Base-by-base conservation (phyloP, 495 filamentous ascomycete genomes). In the Letharia lupina region DNA sequence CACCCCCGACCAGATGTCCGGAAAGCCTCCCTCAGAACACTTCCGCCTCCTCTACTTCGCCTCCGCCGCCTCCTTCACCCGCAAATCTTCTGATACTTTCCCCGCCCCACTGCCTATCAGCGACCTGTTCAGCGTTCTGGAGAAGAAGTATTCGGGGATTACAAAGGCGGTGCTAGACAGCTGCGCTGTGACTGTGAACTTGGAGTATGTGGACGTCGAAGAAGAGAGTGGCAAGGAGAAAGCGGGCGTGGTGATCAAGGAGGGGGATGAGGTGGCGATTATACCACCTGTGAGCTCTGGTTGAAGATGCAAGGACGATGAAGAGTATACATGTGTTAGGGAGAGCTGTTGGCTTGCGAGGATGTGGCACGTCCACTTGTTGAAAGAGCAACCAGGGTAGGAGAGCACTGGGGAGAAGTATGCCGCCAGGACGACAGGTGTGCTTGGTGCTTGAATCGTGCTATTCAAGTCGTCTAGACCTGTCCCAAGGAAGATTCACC, bases 251-350 rank as follows among this genome's bases (percentile, higher is more conserved):
- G 74, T 87, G 54, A 90, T 98, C 66, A 72, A 87, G 64, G 84
- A 81, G 31, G 93, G 91, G 23, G 90, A 94, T 70, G 94, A 98
- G 76, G 91, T 98, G 57, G 95, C 89, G 15, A 87, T 98, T 57
- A 97, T 98, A 67, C 94, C 94, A 41, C 94, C 94, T n/a, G 94
- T 98, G 61, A 98, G 94, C 80, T 90, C 89, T 47, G 90, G 91
- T 31, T 87, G 41, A 66, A 37, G 15, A 37, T 2, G 4, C 31
- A 7, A 20, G 18, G 3, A 47, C 15, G 44, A 28, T 28, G 23
- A 28, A 28, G 23, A 28, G 23, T 18, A 3, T 47, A 8, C 18
- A 20, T 8, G 15, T 18, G 44, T 6, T 16, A 47, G 18, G 10
- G 1, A 47, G 18, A 20, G 1, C 2, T 18, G 31, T 5, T 16